Evolutionary conservation across 2,329 filamentous ascomycete genomes (phyloP), one percentile per base, ranked within the genome.

Genomic region (Nigrograna mackinnonii): DNA sequence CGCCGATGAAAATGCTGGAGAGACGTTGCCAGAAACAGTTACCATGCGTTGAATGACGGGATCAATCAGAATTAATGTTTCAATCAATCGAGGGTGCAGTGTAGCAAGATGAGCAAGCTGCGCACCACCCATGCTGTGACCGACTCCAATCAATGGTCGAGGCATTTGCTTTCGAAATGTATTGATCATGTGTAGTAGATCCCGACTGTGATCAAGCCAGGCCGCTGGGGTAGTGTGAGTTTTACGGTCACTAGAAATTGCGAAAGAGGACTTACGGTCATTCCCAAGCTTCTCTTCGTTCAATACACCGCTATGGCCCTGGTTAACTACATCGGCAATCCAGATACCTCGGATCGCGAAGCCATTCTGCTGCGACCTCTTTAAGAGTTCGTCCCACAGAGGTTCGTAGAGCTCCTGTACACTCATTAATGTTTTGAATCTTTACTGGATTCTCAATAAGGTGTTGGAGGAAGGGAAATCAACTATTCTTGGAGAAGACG

Each of bases 361-460:
- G 14, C 83, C 84, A 42, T 77, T 73, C 12, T 69, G 63, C 51
- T 79, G 78, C 5, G 84, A 73, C 14, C 76, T 72, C 14, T 76
- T 69, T 54, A 87, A 75, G 2, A 96, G 74, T 38, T 96, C 89
- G 45, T 92, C 89, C 87, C 91, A 96, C 0, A 96, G 74, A 0
- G 92, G 88, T 59, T 96, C 91, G 62, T 96, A 96, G 2, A 96
- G 71, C 75, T 97, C 92, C 87, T 91, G 19, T n/a, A n/a, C n/a
- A n/a, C n/a, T n/a, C n/a, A n/a, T n/a, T n/a, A n/a, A n/a, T n/a
- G n/a, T n/a, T n/a, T n/a, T n/a, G n/a, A n/a, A n/a, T n/a, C n/a
- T n/a, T n/a, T n/a, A n/a, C n/a, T n/a, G n/a, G n/a, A n/a, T n/a
- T n/a, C n/a, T n/a, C n/a, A n/a, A n/a, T n/a, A n/a, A n/a, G n/a